A percentile compares a stretch with the other conserved stretches of the same genome.
Conservation (phyloP, 2,329 filamentous ascomycete genomes). For the Gaeumannomyces tritici region DNA sequence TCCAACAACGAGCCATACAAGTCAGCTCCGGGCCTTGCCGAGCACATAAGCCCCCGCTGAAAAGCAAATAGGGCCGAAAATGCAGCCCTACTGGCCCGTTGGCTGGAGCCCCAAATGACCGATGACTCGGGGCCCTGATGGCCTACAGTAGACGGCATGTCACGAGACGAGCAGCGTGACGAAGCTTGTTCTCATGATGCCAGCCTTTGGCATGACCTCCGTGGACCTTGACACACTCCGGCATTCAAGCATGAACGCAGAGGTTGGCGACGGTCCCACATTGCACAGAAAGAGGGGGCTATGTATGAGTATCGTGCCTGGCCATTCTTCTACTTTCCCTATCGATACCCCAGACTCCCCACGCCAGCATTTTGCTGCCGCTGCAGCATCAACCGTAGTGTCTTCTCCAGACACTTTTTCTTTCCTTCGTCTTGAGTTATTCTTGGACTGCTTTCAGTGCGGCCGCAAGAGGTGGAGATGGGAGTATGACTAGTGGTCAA, state of each 20-base stretch:
- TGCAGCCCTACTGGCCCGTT: not conserved
- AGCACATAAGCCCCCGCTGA: not conserved
- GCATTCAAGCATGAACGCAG: not conserved
- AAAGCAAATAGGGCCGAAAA: not conserved
- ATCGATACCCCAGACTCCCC: not conserved
- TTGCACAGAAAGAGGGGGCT: not conserved
- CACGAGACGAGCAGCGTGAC: not conserved
- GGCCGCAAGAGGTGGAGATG: no score
- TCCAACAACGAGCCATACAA: not conserved
- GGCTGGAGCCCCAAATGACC: not conserved
- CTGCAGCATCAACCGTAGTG: not conserved
- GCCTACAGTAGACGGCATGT: not conserved
- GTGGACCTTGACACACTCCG: not conserved
- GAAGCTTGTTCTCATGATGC: not conserved
- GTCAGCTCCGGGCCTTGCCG: not conserved
- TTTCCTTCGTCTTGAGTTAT: not conserved
- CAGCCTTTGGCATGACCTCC: not conserved
- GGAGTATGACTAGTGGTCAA: no score
- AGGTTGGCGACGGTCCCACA: not conserved
- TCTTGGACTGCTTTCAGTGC: no score
- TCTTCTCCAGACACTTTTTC: not conserved
- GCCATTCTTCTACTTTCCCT: not conserved
- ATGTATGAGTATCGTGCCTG: not conserved
- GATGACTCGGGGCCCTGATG: not conserved
- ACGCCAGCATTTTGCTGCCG: no score